Conservation (phyloP, 2,329 filamentous ascomycete species). For the Basipetospora sp. region DNA sequence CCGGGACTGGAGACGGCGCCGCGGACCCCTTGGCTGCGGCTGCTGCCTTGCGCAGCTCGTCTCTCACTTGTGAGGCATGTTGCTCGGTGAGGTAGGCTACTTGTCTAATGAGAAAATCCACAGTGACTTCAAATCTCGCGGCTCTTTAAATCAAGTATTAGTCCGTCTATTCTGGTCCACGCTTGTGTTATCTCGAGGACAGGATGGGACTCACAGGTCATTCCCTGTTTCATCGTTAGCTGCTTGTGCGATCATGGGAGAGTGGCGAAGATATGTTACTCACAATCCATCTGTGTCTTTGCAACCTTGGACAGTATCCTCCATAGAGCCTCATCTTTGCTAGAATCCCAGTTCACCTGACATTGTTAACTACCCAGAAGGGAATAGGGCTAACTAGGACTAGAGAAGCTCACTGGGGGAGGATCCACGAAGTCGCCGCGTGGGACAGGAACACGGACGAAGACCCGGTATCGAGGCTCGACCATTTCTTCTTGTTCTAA, state of each 20-base stretch:
- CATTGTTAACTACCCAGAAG: background rate
- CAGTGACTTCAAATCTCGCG: conserved; percentile 64
- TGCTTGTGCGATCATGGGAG: too few species aligned
- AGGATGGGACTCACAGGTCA: conserved; percentile 47
- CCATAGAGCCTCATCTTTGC: conserved; percentile 82
- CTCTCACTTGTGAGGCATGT: conserved; percentile 76
- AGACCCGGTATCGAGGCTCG: conserved; percentile 55
- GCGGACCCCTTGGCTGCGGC: conserved; percentile 41
- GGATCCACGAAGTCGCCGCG: conserved; percentile 83
- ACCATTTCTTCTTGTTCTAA: conserved; percentile 23
- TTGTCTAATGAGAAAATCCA: conserved; percentile 82
- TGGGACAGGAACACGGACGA: conserved; percentile 78
- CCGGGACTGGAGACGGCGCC: conserved; percentile 41
- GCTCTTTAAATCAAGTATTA: conserved; percentile 33
- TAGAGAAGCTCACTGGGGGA: conserved; percentile 47
- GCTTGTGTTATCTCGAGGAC: background rate
- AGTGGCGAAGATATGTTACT: conserved; percentile 12
- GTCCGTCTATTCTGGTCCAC: conserved; percentile 3
- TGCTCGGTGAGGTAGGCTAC: conserved; percentile 87
- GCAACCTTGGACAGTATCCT: conserved; percentile 70
- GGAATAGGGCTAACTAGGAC: too few species aligned
- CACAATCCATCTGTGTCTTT: conserved; percentile 79
- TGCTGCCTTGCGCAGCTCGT: conserved; percentile 69
- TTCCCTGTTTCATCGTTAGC: too few species aligned
- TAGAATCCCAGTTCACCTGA: conserved; percentile 73